Evolutionary conservation across 495 filamentous ascomycete genomes (phyloP).

Genomic region (Pseudomonodictys pantanalensis): DNA sequence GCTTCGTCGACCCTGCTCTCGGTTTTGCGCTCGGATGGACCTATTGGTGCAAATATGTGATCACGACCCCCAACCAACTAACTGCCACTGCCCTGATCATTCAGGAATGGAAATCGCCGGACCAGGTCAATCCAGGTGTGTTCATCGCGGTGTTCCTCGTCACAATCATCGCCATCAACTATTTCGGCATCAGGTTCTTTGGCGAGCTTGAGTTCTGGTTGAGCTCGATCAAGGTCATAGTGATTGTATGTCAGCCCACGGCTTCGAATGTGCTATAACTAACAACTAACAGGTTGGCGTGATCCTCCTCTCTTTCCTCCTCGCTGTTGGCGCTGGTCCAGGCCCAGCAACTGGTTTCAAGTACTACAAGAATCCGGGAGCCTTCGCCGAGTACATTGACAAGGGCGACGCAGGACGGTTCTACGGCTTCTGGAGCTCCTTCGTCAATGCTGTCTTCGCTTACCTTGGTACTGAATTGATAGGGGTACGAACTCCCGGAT

Average conservation of each 20-base stretch:
- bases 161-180: conserved; percentile 54
- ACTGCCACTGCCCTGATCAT: conserved; percentile 71
- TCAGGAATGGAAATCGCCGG: conserved; percentile 62
- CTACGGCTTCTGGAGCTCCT: conserved; percentile 31
- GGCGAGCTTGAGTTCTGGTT: conserved; percentile 86
- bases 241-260: conserved; percentile 20
- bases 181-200: conserved; percentile 61
- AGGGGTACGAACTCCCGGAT: no score
- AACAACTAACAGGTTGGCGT: conserved; percentile 22
- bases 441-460: conserved; percentile 34
- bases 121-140: conserved; percentile 61
- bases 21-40: conserved; percentile 60
- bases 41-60: conserved; percentile 62
- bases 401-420: conserved; percentile 25
- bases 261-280: neutral
- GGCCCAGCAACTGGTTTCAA: conserved; percentile 59
- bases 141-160: conserved; percentile 56
- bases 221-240: conserved; percentile 44
- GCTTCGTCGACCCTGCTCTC: conserved; percentile 61
- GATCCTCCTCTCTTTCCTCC: conserved; percentile 60
- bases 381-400: conserved; percentile 35
- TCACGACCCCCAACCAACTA: conserved; percentile 74
- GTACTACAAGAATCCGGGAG: conserved; percentile 35
- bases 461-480: conserved; percentile 33
- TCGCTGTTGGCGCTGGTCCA: conserved; percentile 74